These are phyloP conservation scores for Hypoxylon sp. DNA, from an alignment of 2,329 filamentous ascomycete genomes.

Conservation along the genomic window DNA sequence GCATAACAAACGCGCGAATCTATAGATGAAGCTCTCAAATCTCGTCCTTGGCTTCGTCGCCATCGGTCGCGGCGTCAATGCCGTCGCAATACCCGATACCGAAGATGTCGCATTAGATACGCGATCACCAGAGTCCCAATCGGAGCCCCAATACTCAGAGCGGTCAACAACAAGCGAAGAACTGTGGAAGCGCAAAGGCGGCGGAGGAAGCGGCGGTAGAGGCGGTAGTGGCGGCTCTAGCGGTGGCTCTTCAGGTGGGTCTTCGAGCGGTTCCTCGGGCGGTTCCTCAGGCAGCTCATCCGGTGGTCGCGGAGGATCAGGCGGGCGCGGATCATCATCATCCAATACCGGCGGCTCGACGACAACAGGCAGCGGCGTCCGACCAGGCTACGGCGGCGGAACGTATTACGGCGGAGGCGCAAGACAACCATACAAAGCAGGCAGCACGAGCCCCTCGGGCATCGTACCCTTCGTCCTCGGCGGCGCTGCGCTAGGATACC, in stretches of 20 bases:
- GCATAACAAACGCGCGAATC: conserved; percentile 20
- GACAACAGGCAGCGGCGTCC: conserved; percentile 69
- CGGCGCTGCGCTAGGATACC: conserved; percentile 65
- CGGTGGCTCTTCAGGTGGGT: conserved; percentile 50
- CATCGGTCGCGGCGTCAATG: conserved; percentile 29
- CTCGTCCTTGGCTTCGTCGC: conserved; percentile 46
- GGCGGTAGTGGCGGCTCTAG: conserved; percentile 59
- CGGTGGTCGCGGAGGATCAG: conserved; percentile 41
- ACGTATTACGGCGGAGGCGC: conserved; percentile 78
- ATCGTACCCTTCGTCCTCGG: conserved; percentile 67
- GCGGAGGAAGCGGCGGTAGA: conserved; percentile 66
- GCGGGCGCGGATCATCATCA: conserved; percentile 48
- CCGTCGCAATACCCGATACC: conserved; percentile 42
- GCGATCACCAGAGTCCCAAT: conserved; percentile 39
- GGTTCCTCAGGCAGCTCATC: conserved; percentile 45
- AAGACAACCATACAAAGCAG: conserved; percentile 71
- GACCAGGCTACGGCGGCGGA: conserved; percentile 73
- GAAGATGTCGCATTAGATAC: conserved; percentile 36
- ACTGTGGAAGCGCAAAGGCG: conserved; percentile 73
- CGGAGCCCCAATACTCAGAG: conserved; percentile 33
- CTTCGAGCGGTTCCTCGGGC: conserved; percentile 48
- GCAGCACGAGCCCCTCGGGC: conserved; percentile 64
- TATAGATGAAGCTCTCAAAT: conserved; percentile 50
- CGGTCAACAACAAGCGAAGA: conserved; percentile 56
- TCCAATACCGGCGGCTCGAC: conserved; percentile 67